Conservation (phyloP, 768 basidiomycete species). For the Panellus pusillus region DNA sequence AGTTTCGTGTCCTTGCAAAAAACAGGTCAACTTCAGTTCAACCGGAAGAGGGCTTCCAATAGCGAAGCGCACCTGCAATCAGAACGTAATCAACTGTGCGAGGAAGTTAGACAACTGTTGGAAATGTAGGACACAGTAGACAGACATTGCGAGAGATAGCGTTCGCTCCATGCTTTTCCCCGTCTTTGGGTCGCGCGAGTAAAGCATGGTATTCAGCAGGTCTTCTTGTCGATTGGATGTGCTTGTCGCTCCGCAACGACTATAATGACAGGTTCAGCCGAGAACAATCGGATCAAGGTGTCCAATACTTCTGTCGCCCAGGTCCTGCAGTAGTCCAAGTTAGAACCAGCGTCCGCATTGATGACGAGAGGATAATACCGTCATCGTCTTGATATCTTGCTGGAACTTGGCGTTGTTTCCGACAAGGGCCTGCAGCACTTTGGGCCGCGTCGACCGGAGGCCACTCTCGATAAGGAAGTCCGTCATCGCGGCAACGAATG, state of each 20-base stretch:
- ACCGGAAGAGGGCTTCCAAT: background rate
- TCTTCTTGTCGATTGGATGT: constrained; percentile 41
- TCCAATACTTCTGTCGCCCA: background rate
- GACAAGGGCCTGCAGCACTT: constrained; percentile 33
- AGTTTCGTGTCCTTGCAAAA: constrained; percentile 25
- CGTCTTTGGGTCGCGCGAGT: constrained; percentile 42
- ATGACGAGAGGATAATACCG: constrained; percentile 40
- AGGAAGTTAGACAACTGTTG: too few relatives aligned
- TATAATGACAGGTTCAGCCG: constrained; percentile 15
- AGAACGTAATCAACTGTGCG: constrained; percentile 46
- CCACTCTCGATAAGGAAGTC: constrained; percentile 42
- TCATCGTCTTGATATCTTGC: constrained; percentile 41
- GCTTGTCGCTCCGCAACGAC: constrained; percentile 39
- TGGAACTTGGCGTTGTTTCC: constrained; percentile 38
- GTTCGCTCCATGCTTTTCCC: constrained; percentile 40
- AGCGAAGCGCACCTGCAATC: constrained; percentile 38
- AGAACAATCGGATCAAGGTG: background rate
- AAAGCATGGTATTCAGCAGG: constrained; percentile 45
- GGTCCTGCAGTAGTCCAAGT: too few relatives aligned
- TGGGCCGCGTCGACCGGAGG: constrained; percentile 33
- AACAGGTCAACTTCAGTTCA: background rate
- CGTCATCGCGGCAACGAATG: constrained; percentile 40
- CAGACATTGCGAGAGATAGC: constrained; percentile 43
- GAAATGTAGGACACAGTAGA: background rate
- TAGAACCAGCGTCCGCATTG: constrained; percentile 6